Conservation (phyloP, 495 filamentous ascomycete species). For the Elasticomyces elasticus region DNA sequence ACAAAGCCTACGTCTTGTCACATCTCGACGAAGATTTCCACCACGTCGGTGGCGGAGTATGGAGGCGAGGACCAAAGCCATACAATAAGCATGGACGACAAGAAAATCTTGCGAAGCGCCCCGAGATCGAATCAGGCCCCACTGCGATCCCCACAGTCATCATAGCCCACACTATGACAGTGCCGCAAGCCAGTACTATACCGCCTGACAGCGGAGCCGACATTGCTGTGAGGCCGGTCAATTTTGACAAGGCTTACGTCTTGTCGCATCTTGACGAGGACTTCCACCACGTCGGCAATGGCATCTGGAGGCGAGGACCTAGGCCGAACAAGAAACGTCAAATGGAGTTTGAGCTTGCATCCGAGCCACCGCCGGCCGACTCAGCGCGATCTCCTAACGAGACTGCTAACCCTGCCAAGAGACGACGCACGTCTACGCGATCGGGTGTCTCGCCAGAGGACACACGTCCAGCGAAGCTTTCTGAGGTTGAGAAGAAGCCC, state of each 20-base stretch:
- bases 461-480: too few relatives aligned
- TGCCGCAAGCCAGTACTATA: background rate
- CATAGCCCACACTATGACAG: too few relatives aligned
- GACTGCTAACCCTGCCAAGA: background rate
- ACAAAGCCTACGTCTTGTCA: background rate
- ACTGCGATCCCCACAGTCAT: too few relatives aligned
- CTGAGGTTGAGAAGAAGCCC: too few relatives aligned
- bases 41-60: background rate
- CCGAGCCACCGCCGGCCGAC: background rate
- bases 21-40: conserved; percentile 7
- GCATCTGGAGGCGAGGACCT: background rate
- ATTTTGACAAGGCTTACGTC: conserved; percentile 3
- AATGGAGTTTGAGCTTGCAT: background rate
- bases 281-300: conserved; percentile 5
- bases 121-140: too few relatives aligned
- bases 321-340: background rate
- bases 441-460: too few relatives aligned
- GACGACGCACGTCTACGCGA: background rate
- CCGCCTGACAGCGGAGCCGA: background rate
- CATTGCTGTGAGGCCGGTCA: background rate
- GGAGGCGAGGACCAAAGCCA: background rate
- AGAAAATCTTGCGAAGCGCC: too few relatives aligned
- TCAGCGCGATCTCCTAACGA: background rate
- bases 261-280: conserved; percentile 1
- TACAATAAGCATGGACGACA: background rate